These are phyloP conservation scores for Draba incana DNA, from an alignment of 345 rosid species.

Conservation along the genomic window DNA sequence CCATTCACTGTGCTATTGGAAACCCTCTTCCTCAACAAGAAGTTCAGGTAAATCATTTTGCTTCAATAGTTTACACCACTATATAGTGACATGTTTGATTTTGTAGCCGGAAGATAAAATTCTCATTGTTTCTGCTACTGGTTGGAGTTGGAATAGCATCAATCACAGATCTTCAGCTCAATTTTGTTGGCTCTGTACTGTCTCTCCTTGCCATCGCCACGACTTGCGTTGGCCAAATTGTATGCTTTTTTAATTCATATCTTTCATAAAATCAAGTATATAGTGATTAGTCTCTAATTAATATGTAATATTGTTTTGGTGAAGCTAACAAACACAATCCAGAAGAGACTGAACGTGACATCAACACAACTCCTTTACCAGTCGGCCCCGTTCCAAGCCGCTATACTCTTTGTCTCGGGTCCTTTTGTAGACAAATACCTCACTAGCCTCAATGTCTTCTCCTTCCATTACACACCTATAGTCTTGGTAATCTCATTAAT, in stretches of 20 bases:
- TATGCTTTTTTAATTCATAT: slow-evolving; percentile 47
- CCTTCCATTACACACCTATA: slow-evolving; percentile 72
- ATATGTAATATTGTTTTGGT: slow-evolving; percentile 28
- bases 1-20: slow-evolving; percentile 96
- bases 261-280: not conserved
- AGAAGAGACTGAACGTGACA: slow-evolving; percentile 88
- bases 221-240: slow-evolving; percentile 97
- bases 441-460: slow-evolving; percentile 84
- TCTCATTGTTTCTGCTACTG: slow-evolving; percentile 66
- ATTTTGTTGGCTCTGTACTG: slow-evolving; percentile 71
- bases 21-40: slow-evolving; percentile 86
- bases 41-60: slow-evolving; percentile 66
- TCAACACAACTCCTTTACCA: slow-evolving; percentile 96
- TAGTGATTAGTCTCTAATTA: not conserved
- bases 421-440: slow-evolving; percentile 90
- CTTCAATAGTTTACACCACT: too few species aligned
- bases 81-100: slow-evolving; percentile 27
- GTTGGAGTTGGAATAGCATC: slow-evolving; percentile 95
- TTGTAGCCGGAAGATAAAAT: slow-evolving; percentile 80
- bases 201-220: slow-evolving; percentile 86
- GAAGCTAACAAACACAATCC: slow-evolving; percentile 95
- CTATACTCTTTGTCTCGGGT: slow-evolving; percentile 92
- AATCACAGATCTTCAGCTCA: slow-evolving; percentile 95
- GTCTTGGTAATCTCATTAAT: slow-evolving; percentile 56
- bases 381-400: slow-evolving; percentile 98